These are phyloP conservation scores for Eremothecium sinecaudum DNA, from an alignment of 1,139 yeast genomes.

Conservation along the genomic window DNA sequence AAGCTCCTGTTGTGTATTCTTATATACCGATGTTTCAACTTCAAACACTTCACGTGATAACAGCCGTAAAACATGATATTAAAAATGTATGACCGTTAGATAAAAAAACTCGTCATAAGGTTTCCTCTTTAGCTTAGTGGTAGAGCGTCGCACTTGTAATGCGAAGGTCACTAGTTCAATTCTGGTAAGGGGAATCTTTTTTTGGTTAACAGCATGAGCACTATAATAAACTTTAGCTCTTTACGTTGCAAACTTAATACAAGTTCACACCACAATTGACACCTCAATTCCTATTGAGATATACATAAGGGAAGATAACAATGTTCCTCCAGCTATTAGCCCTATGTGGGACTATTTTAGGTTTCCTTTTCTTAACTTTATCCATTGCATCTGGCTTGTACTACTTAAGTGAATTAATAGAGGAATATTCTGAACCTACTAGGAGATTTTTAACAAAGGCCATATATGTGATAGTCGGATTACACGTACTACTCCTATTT, in stretches of 20 bases:
- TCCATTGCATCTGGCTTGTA: constrained; percentile 84
- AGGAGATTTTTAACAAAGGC: constrained; percentile 53
- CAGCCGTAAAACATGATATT: no score
- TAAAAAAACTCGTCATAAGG: no score
- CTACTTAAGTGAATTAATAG: constrained; percentile 84
- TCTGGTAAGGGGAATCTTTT: constrained; percentile 72
- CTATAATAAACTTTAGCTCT: no score
- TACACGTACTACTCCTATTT: constrained; percentile 47
- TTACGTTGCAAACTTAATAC: no score
- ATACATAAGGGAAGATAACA: background rate
- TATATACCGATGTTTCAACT: no score
- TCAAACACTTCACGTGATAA: no score
- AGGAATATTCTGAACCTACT: constrained; percentile 84
- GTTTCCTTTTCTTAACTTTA: constrained; percentile 63
- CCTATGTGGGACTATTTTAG: constrained; percentile 60
- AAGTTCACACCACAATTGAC: no score
- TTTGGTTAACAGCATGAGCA: no score
- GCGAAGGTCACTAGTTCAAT: constrained; percentile 94
- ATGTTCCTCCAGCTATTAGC: constrained; percentile 52
- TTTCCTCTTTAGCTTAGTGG: constrained; percentile 81
- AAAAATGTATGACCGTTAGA: no score
- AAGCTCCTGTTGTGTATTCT: no score
- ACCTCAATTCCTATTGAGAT: no score
- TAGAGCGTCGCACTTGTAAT: constrained; percentile 94
- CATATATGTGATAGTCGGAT: constrained; percentile 49